phyloP scores from a whole-genome alignment of 2,329 filamentous ascomycete genomes.

The Nothophaeocryptopus gaeumannii region DNA sequence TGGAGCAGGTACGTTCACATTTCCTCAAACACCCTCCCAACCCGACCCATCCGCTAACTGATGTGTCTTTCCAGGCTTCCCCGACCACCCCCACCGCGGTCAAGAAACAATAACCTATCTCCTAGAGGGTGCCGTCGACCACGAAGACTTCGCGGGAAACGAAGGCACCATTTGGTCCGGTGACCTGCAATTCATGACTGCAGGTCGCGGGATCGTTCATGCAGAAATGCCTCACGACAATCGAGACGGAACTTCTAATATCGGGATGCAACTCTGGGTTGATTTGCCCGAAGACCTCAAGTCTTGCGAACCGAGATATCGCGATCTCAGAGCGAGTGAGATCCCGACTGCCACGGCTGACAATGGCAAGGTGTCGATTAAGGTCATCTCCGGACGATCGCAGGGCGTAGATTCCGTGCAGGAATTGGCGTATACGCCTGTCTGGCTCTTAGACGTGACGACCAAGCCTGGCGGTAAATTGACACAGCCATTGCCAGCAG shows the following conservation, averaged over 20 bases:
- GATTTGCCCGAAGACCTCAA: slow-evolving; percentile 82
- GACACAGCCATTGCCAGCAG: slow-evolving; percentile 69
- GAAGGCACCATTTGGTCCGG: slow-evolving; percentile 77
- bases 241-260: slow-evolving; percentile 69
- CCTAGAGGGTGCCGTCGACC: slow-evolving; percentile 78
- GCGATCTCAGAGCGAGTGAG: slow-evolving; percentile 74
- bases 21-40: slow-evolving; percentile 75
- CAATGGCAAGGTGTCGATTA: slow-evolving; percentile 71
- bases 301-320: slow-evolving; percentile 85
- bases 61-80: slow-evolving; percentile 13
- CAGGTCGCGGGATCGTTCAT: slow-evolving; percentile 86
- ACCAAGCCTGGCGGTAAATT: slow-evolving; percentile 77
- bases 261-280: slow-evolving; percentile 94
- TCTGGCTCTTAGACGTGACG: slow-evolving; percentile 88
- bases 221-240: slow-evolving; percentile 76
- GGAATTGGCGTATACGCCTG: slow-evolving; percentile 91
- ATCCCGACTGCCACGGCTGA: slow-evolving; percentile 74
- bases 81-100: slow-evolving; percentile 57
- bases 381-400: slow-evolving; percentile 84
- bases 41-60: not conserved
- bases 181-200: slow-evolving; percentile 98
- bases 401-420: slow-evolving; percentile 82
- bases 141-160: slow-evolving; percentile 88
- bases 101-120: slow-evolving; percentile 92
- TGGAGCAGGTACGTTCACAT: slow-evolving; percentile 59